Evolutionary conservation across 306 rosid species (phyloP).

Genomic region (Pueraria montana): DNA sequence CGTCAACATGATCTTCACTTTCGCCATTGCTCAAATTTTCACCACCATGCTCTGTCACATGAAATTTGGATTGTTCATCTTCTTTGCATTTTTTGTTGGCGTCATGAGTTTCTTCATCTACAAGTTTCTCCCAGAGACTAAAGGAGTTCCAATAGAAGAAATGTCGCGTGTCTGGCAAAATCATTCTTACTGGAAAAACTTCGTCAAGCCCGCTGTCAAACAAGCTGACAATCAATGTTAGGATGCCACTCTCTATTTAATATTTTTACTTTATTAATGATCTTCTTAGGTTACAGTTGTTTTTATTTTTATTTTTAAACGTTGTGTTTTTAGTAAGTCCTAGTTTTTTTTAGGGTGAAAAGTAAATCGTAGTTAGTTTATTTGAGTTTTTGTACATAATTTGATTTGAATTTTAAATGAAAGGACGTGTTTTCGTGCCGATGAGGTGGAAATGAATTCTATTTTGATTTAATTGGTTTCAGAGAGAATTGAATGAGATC

Average conservation of each 20-base stretch:
- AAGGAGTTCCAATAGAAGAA: conserved; percentile 61
- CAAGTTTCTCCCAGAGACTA: conserved; percentile 56
- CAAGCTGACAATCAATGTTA: background rate
- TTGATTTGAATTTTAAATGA: background rate
- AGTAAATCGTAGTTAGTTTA: too few species aligned
- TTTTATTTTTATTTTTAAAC: too few species aligned
- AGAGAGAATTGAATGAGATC: background rate
- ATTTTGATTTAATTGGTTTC: background rate
- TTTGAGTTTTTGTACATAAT: background rate
- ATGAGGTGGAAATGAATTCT: background rate
- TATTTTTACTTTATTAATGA: background rate
- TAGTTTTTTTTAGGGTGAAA: too few species aligned
- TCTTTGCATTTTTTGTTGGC: conserved; percentile 53
- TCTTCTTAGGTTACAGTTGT: background rate
- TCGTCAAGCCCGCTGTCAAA: background rate
- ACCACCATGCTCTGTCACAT: conserved; percentile 60
- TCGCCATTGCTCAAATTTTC: conserved; percentile 61
- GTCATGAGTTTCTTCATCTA: conserved; percentile 56
- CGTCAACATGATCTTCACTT: conserved; percentile 67
- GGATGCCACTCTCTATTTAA: background rate
- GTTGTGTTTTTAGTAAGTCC: too few species aligned
- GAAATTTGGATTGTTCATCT: conserved; percentile 62
- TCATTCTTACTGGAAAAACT: conserved; percentile 57
- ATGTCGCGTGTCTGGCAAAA: conserved; percentile 56
- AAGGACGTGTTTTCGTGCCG: background rate